Conservation (phyloP, 2,329 filamentous ascomycete species). For the Colletotrichum endophyticum region DNA sequence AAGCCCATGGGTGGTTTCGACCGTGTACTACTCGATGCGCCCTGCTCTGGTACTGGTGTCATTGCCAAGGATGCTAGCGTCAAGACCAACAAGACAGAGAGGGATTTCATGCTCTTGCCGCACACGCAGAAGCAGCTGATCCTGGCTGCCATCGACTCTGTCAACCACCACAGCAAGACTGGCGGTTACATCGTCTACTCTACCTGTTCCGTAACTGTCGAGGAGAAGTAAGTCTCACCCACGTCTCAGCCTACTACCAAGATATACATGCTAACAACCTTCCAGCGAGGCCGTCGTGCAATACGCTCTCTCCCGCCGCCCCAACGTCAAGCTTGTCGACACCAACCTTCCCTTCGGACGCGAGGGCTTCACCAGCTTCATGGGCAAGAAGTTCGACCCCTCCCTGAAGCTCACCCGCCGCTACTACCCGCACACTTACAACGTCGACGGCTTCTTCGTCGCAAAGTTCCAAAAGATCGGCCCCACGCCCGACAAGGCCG, state of each 20-base stretch:
- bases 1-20: slow-evolving; percentile 96
- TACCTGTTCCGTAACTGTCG: slow-evolving; percentile 91
- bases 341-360: slow-evolving; percentile 90
- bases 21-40: slow-evolving; percentile 90
- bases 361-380: slow-evolving; percentile 89
- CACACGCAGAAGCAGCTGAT: slow-evolving; percentile 95
- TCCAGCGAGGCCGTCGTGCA: slow-evolving; percentile 87
- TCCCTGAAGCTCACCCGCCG: slow-evolving; percentile 82
- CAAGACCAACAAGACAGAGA: slow-evolving; percentile 97
- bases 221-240: slow-evolving; percentile 62
- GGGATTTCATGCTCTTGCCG: slow-evolving; percentile 89
- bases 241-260: not conserved
- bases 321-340: slow-evolving; percentile 92
- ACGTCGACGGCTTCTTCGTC: slow-evolving; percentile 98
- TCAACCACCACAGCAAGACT: slow-evolving; percentile 89
- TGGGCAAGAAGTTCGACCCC: slow-evolving; percentile 89
- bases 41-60: slow-evolving; percentile 74
- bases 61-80: slow-evolving; percentile 96
- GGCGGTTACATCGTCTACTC: slow-evolving; percentile 97
- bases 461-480: slow-evolving; percentile 95
- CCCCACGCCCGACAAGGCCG: slow-evolving; percentile 67
- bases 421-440: slow-evolving; percentile 91
- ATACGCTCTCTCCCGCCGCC: slow-evolving; percentile 88
- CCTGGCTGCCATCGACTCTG: slow-evolving; percentile 91
- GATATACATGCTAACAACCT: not conserved